phyloP scores from a whole-genome alignment of 495 filamentous ascomycete species.

The Daldinia decipiens region DNA sequence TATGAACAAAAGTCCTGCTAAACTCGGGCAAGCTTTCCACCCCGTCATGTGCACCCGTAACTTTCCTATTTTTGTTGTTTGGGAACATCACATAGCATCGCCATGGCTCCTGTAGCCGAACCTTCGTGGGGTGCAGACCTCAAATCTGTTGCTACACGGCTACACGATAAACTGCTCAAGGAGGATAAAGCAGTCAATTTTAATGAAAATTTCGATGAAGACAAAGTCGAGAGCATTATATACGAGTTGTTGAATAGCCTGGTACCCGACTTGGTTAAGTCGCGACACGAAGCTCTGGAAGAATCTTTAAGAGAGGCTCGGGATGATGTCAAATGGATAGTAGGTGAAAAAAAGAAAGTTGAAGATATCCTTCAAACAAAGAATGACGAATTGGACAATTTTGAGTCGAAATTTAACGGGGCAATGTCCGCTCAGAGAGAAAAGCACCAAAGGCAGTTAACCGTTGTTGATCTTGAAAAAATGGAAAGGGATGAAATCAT shows the following conservation, averaged over 20 bases:
- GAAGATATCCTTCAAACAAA: too few relatives aligned
- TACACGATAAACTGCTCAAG: neutral
- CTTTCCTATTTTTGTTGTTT: neutral
- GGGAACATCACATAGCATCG: neutral
- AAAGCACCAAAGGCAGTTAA: too few relatives aligned
- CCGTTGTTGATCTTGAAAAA: too few relatives aligned
- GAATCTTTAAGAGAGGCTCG: neutral
- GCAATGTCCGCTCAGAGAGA: too few relatives aligned
- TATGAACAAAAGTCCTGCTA: conserved; percentile 28
- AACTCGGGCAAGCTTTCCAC: conserved; percentile 11
- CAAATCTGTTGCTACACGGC: neutral
- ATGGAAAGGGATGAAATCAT: too few relatives aligned
- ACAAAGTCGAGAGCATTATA: neutral
- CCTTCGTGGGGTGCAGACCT: neutral
- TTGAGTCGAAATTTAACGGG: neutral
- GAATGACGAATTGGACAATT: neutral
- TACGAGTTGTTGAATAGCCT: neutral
- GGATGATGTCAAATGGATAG: neutral
- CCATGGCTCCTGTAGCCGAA: conserved; percentile 8
- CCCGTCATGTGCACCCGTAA: neutral
- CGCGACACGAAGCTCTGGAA: neutral
- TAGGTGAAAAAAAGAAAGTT: too few relatives aligned
- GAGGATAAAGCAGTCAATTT: neutral
- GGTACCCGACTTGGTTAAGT: neutral
- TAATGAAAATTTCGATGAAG: neutral